Evolutionary conservation across 257 asterid genomes (phyloP).

Genomic region (Solanum corneliomulleri): DNA sequence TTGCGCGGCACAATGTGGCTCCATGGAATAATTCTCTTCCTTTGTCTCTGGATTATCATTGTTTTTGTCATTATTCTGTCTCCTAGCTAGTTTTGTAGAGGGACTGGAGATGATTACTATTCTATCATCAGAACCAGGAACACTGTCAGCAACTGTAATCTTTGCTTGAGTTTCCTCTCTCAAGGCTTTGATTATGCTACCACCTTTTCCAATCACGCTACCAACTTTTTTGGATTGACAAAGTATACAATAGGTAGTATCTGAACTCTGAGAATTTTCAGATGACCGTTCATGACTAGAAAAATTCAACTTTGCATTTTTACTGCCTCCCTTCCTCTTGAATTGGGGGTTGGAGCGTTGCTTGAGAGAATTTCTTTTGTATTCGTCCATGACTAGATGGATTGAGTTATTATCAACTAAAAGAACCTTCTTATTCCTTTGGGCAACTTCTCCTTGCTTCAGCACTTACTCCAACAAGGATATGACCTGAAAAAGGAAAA

Average conservation of each 20-base stretch:
- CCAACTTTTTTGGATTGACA: constrained; percentile 68
- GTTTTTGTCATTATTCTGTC: constrained; percentile 11
- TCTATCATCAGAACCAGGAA: constrained; percentile 75
- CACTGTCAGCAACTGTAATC: constrained; percentile 59
- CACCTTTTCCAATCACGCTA: constrained; percentile 83
- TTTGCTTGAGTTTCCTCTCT: constrained; percentile 83
- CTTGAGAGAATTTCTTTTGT: constrained; percentile 28
- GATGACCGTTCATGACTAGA: constrained; percentile 23
- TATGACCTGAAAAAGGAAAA: constrained; percentile 1
- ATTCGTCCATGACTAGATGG: constrained; percentile 40
- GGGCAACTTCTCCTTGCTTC: not conserved
- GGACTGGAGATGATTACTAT: constrained; percentile 53
- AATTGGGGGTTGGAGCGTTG: constrained; percentile 44
- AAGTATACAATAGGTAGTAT: constrained; percentile 50
- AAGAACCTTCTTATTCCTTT: not conserved
- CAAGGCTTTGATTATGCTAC: constrained; percentile 55
- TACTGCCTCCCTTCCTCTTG: constrained; percentile 42
- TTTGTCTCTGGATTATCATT: constrained; percentile 3
- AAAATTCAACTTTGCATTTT: constrained; percentile 35
- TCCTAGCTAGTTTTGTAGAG: constrained; percentile 35
- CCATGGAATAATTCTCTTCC: constrained; percentile 17
- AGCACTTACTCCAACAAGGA: not conserved
- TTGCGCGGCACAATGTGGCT: constrained; percentile 74
- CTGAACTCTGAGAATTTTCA: constrained; percentile 34
- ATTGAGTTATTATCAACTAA: not conserved